Base-by-base conservation (phyloP, 78 protist genomes). In the Dictyostelium capitatum region DNA sequence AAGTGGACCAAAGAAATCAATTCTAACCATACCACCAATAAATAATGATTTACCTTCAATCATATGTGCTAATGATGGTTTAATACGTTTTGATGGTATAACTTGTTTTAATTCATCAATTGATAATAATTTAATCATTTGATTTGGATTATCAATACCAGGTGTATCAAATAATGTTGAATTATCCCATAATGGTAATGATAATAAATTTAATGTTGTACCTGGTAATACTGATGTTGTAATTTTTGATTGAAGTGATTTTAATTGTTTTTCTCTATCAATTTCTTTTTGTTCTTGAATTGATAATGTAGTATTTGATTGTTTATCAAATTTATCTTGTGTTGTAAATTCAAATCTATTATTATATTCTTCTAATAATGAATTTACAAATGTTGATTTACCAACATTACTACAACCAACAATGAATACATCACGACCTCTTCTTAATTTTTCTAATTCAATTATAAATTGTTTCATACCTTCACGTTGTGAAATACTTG, bases 331-430 rank as follows among this genome's bases (percentile, higher is more conserved):
- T 19, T 37, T 17, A 3, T 56, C 47, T 4, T 46, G 8, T 1
- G n/a, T 37, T 30, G 47, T 62, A 30, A 41, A 17, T n/a, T 46
- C 57, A 28, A 82, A 79, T 37, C 72, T 80, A n/a, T 73, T 50
- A n/a, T 47, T 64, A 20, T 82, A 90, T 15, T 82, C 89, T 2
- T 79, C 70, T 0, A 90, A 19, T 1, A 90, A 15, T 5, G 89
- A 25, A 64, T 90, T 90, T 43, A 90, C 51, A 80, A 90, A 90
- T 0, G 95, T 90, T 10, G 80, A 62, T 17, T 90, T 90, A 4
- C 95, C 95, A 28, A 90, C 95, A 50, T 90, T 90, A 15, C 89
- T 75, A 50, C 91, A 81, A 32, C 95, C 95, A 41, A 90, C 85
- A 1, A 90, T 53, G 32, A 90, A 90, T n/a, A 90, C 95, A 90